These are phyloP conservation scores for Tulasnella sp. DNA, from an alignment of 768 basidiomycete species.

Conservation along the genomic window DNA sequence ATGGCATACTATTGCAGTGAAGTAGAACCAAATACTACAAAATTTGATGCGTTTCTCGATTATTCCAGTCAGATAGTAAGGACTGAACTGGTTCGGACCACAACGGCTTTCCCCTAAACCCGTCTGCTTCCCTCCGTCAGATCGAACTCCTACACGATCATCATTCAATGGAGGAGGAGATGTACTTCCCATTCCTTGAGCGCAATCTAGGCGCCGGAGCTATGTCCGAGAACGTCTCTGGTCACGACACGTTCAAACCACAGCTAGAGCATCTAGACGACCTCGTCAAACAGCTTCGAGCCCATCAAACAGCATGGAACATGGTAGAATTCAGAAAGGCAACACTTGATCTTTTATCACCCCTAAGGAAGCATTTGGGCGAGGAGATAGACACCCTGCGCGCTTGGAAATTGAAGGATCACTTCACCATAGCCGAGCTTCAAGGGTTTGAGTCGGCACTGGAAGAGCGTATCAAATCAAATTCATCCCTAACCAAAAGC, in stretches of 20 bases:
- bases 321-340: background rate
- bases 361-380: background rate
- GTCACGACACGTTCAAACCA: background rate
- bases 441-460: background rate
- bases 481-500: background rate
- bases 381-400: slow-evolving; percentile 10
- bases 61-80: background rate
- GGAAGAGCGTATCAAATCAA: background rate
- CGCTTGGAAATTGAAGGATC: background rate
- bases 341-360: background rate
- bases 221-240: background rate
- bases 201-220: background rate
- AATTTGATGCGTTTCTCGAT: background rate
- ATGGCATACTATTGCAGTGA: slow-evolving; percentile 10
- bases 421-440: background rate
- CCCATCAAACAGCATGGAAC: background rate
- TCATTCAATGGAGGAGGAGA: background rate
- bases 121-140: background rate
- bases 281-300: background rate
- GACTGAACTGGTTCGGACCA: background rate
- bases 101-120: background rate
- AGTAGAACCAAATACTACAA: background rate
- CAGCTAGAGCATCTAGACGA: background rate
- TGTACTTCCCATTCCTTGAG: slow-evolving; percentile 7
- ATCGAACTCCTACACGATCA: background rate